Evolutionary conservation across 1,139 yeast genomes (phyloP), one percentile per base, ranked within the genome.

Genomic region (Pichia sp.): DNA sequence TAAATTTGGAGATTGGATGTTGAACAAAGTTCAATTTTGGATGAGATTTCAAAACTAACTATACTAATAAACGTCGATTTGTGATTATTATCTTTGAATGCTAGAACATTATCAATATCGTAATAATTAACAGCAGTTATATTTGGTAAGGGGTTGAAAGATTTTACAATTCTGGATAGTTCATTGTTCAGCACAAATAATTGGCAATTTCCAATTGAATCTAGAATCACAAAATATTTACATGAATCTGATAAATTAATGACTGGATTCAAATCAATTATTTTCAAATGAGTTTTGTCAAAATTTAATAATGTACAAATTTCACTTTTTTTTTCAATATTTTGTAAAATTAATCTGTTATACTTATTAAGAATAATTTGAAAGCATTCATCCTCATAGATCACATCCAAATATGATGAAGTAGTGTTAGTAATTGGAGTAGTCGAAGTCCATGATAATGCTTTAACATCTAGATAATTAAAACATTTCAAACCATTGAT

Each of bases 221-320:
- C 43, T 5, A 39, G 5, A 13, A 47, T 6, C 11, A 47, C 12
- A 36, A 20, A 47, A 27, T 43, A 47, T 15, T 47, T 43, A 6
- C 37, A 27, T 16, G 15, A 4, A 15, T 39, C 34, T 22, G 15
- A 23, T n/a, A 35, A 26, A 37, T 32, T 22, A 12, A 39, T 5
- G 26, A 46, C n/a, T 23, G 22, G 23, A 32, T 42, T 46, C 11
- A 46, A 29, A 18, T 46, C 38, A 12, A 46, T 42, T 9, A 42
- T 25, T 20, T 42, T 35, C 9, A 46, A 35, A 18, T n/a, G n/a
- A 4, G 22, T 18, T 24, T 4, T 22, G 18, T 26, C 7, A 20
- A 47, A 18, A 24, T 44, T 39, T 34, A 47, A 47, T 13, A 47
- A 30, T 2, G 50, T 44, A 23, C 50, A 45, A 3, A 47, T 20